Conservation (phyloP, 2,329 filamentous ascomycete species). For the Rhytidhysteron rufulum region DNA sequence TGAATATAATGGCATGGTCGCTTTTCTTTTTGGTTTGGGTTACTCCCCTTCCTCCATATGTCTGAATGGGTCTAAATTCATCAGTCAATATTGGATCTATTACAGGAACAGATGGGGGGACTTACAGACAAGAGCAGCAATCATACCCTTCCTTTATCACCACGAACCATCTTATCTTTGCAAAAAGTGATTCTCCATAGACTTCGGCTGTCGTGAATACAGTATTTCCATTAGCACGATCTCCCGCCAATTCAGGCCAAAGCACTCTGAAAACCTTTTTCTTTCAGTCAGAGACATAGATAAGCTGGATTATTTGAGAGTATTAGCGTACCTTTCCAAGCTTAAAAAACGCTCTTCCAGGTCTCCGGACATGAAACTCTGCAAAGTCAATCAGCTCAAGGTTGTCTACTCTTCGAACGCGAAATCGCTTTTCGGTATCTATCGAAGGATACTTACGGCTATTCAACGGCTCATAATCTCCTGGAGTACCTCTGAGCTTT, state of each 20-base stretch:
- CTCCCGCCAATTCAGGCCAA: conserved; percentile 15
- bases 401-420: no score
- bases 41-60: conserved; percentile 15
- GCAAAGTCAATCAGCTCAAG: no score
- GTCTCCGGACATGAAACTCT: background rate
- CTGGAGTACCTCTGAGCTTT: background rate
- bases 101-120: background rate
- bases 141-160: conserved; percentile 14
- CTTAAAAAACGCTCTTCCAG: background rate
- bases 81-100: background rate
- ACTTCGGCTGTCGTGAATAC: conserved; percentile 10
- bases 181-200: conserved; percentile 11
- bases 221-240: conserved; percentile 7
- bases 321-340: background rate
- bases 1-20: conserved; percentile 21
- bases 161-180: conserved; percentile 18
- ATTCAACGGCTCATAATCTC: background rate
- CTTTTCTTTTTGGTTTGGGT: conserved; percentile 8
- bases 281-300: no score
- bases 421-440: no score
- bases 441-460: background rate
- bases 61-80: conserved; percentile 19
- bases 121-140: conserved; percentile 17
- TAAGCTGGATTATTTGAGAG: no score
- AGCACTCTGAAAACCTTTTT: conserved; percentile 20